Base-by-base conservation (phyloP, 225 moss, liverwort and hornwort species). In the Physcomitrellopsis africana region DNA sequence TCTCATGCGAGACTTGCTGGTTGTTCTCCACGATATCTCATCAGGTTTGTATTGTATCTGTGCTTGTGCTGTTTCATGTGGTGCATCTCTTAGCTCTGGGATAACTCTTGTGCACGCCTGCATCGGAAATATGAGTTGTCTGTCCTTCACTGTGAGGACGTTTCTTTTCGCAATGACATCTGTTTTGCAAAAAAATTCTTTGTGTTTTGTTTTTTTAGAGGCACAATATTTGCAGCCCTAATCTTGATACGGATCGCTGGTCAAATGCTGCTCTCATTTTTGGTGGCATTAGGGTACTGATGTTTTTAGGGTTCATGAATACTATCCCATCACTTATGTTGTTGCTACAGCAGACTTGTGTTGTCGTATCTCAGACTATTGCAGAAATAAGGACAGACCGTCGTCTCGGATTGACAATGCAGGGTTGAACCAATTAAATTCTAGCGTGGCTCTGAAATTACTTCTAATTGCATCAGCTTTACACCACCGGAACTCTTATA, bases 21-120 rank as follows among this genome's bases (percentile, higher is more conserved):
- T 79, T 14, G 72, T 84, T 17, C 80, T 89, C 58, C 51, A 66
- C 48, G 84, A 82, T 53, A 73, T 84, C 46, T 82, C 86, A 23
- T 72, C 89, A 80, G 82, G 88, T 88, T 12, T 63, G 79, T 32
- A 1, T 12, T 63, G 79, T 32, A 1, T 22, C 1, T 3, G 11
- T 44, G 44, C 12, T 17, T 45, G 5, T 16, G 44, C 2, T 13
- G 8, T 66, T n/a, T 55, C 8, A 17, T 55, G 19, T 55, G 5
- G 7, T 48, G 58, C 4, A 58, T 7, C 23, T 58, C 10, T 58
- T 23, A n/a, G 22, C 10, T 58, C 23, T 9, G 58, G 8, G 58
- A 6, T 22, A 16, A 58, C 32, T 67, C 24, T 8, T 51, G 11
- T 48, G 27, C 17, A 17, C 16, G 73, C 51, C 51, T 16, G 62